Evolutionary conservation across 257 asterid genomes (phyloP), one percentile per base, ranked within the genome.

Genomic region (Hygrophila difformis): DNA sequence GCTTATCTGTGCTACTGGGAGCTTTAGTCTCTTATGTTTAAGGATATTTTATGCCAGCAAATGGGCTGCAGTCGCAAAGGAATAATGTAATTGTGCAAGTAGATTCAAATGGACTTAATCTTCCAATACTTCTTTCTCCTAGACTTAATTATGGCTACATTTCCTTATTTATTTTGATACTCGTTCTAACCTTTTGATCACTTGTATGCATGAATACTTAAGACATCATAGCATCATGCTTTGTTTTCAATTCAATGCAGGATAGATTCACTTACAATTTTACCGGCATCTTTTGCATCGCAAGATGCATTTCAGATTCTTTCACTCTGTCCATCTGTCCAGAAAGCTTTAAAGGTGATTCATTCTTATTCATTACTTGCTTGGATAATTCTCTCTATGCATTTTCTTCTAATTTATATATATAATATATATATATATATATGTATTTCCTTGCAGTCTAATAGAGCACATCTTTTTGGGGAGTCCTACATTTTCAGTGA

Each of bases 231-330:
- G n/a, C n/a, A 59, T 54, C 11, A 19, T 22, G n/a, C 20, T 12
- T 40, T 8, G 7, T 26, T 26, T 26, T 26, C 31, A 12, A 9
- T 22, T 17, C 15, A 62, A 49, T 70, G 64, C 88, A 89, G 98
- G 98, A 61, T 91, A 63, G 86, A 80, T 71, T 72, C 94, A 13
- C 93, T 91, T 49, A 77, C 93, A 21, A 84, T 82, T 43, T 72
- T 91, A 53, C 96, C 99, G 28, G 19, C 84, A 56, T 78, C 96
- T 48, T 82, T 91, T 76, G 69, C 72, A 53, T 66, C 79, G 43
- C 87, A 74, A 68, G 98, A 91, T 68, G 93, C 96, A 44, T 74
- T 78, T 13, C 86, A 73, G 75, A 69, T 91, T 60, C 82, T 91
- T 44, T 80, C 86, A 53, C 79, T 78, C 13, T 86, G 93, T 53